Percentiles rank a stretch among this genome's conserved stretches.
Conservation (phyloP, 2,329 filamentous ascomycete species). For the Tympanopsis confertula region DNA sequence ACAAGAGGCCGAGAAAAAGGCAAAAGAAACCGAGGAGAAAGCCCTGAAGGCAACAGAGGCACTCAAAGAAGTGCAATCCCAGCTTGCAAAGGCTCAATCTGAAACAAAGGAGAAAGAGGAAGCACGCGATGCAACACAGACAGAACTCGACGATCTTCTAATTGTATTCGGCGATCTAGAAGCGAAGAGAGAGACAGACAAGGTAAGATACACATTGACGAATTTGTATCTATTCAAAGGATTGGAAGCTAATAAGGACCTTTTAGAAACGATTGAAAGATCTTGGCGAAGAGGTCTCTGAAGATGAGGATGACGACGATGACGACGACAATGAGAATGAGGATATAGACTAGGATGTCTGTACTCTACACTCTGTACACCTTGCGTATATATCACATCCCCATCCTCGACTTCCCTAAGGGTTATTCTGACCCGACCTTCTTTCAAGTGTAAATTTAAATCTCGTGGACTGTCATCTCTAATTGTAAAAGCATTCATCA, state of each 20-base stretch:
- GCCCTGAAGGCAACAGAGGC: not conserved
- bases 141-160: conserved; percentile 9
- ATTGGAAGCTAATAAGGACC: not conserved
- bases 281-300: conserved; percentile 61
- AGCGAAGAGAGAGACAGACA: conserved; percentile 65
- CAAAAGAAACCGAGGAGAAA: not conserved
- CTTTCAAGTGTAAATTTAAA: no score
- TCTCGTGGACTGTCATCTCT: no score
- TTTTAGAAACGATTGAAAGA: conserved; percentile 38
- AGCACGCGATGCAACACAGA: conserved; percentile 4
- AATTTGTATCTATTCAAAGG: not conserved
- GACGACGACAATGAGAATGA: conserved; percentile 42
- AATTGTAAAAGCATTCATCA: no score
- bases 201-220: no score
- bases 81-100: conserved; percentile 13
- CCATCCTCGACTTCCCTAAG: no score
- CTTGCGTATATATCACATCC: no score
- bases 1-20: not conserved
- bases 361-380: no score
- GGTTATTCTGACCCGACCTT: no score
- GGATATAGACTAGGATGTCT: conserved; percentile 24
- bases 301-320: conserved; percentile 59
- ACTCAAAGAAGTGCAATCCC: not conserved
- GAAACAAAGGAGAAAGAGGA: conserved; percentile 11
- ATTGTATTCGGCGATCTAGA: conserved; percentile 60